These are phyloP conservation scores for Cutaneotrichosporon dermatis DNA, from an alignment of 1,284 basidiomycete species.

Conservation along the genomic window DNA sequence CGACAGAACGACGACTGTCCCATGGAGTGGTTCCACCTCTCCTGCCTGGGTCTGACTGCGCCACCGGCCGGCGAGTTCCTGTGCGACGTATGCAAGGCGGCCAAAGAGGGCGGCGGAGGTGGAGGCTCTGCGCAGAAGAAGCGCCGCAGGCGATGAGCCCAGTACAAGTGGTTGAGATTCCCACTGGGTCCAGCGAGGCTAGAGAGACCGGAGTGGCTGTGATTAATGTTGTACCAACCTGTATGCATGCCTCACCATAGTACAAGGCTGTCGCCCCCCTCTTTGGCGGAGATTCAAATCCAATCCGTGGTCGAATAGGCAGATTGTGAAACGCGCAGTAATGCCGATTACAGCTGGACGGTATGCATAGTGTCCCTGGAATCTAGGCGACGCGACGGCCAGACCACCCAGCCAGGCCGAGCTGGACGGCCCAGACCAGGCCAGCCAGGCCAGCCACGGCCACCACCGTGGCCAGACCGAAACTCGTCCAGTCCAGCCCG, in stretches of 20 bases:
- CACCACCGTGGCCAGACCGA: not conserved
- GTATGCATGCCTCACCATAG: too few relatives aligned
- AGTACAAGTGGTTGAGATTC: too few relatives aligned
- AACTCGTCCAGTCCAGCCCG: not conserved
- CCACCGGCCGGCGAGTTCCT: slow-evolving; percentile 43
- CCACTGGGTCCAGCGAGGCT: too few relatives aligned
- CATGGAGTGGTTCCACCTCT: slow-evolving; percentile 51
- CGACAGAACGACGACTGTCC: slow-evolving; percentile 52
- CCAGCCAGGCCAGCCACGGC: not conserved
- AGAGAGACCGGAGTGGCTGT: too few relatives aligned
- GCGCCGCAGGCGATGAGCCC: slow-evolving; percentile 1
- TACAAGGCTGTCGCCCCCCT: too few relatives aligned
- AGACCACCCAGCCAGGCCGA: not conserved
- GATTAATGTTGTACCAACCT: too few relatives aligned
- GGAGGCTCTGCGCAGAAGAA: slow-evolving; percentile 1
- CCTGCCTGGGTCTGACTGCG: slow-evolving; percentile 36
- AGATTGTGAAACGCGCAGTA: too few relatives aligned
- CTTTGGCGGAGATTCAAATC: too few relatives aligned
- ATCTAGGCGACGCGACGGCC: too few relatives aligned
- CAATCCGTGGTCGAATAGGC: too few relatives aligned
- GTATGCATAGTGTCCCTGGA: too few relatives aligned
- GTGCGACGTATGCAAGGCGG: slow-evolving; percentile 38
- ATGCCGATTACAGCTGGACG: too few relatives aligned
- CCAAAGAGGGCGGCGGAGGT: not conserved
- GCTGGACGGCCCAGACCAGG: not conserved